Conservation (phyloP, 306 rosid genomes). For the Cucumis cinereus region DNA sequence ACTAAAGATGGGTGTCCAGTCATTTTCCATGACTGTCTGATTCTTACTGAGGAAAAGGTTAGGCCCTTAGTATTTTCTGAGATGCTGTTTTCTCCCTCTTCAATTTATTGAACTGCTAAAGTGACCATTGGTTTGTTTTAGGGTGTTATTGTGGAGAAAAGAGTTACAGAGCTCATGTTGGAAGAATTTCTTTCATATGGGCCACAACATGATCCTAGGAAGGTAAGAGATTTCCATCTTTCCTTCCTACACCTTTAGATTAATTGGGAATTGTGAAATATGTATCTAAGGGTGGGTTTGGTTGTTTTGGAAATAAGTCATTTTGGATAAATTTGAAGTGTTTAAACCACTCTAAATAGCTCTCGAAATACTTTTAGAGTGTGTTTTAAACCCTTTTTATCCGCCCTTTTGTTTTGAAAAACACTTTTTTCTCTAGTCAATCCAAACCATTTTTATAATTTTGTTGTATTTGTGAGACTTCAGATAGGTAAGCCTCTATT, state of each 20-base stretch:
- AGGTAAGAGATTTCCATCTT: constrained; percentile 7
- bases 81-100: background rate
- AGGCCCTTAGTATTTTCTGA: background rate
- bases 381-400: no score
- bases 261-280: background rate
- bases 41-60: constrained; percentile 44
- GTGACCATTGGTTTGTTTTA: constrained; percentile 10
- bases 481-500: constrained; percentile 31
- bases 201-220: constrained; percentile 36
- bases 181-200: constrained; percentile 61
- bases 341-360: no score
- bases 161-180: constrained; percentile 38
- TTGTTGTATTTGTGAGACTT: background rate
- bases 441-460: background rate
- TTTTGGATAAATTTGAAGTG: no score
- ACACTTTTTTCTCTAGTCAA: no score
- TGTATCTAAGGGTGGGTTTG: background rate
- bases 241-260: background rate
- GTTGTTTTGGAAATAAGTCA: no score
- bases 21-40: constrained; percentile 64
- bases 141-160: constrained; percentile 56
- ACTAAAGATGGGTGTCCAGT: constrained; percentile 66
- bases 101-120: background rate
- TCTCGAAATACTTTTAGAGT: no score
- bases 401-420: no score